Conservation (phyloP, 257 asterid genomes). For the Verbena officinalis region DNA sequence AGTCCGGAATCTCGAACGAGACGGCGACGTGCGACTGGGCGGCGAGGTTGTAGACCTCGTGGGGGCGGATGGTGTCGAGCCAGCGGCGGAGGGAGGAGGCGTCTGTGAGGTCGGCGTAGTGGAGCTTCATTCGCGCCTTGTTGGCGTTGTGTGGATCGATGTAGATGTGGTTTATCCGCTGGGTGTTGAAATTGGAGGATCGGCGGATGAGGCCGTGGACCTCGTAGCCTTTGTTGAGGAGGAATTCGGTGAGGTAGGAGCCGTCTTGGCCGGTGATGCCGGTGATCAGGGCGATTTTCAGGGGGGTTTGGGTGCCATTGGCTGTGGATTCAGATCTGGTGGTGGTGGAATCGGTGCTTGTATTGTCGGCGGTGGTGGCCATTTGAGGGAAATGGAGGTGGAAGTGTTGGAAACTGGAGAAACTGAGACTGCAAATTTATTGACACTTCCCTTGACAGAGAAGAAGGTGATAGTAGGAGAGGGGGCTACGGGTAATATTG, state of each 20-base stretch:
- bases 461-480: not conserved
- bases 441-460: constrained; percentile 1
- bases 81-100: constrained; percentile 99
- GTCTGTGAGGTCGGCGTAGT: constrained; percentile 93
- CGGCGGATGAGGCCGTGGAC: constrained; percentile 97
- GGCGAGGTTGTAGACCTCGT: constrained; percentile 97
- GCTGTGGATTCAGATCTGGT: constrained; percentile 45
- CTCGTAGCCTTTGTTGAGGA: constrained; percentile 74
- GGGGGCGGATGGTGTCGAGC: constrained; percentile 87
- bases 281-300: constrained; percentile 86
- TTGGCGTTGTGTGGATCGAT: constrained; percentile 94
- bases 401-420: not conserved
- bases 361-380: constrained; percentile 29
- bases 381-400: constrained; percentile 13
- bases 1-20: constrained; percentile 97
- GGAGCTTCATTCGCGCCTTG: constrained; percentile 94
- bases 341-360: constrained; percentile 6
- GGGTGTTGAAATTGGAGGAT: constrained; percentile 96
- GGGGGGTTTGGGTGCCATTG: constrained; percentile 37
- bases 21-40: constrained; percentile 99
- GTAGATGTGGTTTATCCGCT: constrained; percentile 93
- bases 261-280: constrained; percentile 99
- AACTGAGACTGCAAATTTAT: constrained; percentile 25
- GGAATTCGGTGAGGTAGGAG: constrained; percentile 89
- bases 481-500: not conserved